Evolutionary conservation across 371 early-diverging fungal genomes (phyloP), one percentile per base, ranked within the genome.

Genomic region (Mucor lusitanicus): DNA sequence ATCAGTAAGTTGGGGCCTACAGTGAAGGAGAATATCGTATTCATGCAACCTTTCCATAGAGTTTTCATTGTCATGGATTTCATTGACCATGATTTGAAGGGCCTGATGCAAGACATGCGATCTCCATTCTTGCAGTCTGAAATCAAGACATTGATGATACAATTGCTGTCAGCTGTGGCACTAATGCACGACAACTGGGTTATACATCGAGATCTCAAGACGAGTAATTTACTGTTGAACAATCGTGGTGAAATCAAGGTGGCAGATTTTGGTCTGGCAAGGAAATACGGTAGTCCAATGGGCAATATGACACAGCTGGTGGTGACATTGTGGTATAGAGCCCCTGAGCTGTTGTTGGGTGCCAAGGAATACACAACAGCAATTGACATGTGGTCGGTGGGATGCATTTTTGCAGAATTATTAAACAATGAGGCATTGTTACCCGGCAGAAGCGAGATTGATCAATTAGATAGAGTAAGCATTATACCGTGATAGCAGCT

Each of bases 311-410:
- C 94, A 1, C 91, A 89, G 25, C 79, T 94, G 0, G 98, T 99
- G 0, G 95, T 97, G 5, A 98, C 99, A 6, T 76, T 97, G 65
- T 96, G 95, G 95, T 94, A 96, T 72, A 92, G 99, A 76, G 92
- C 99, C 0, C 99, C 99, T 3, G 99, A 99, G 72, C 79, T 99
- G 6, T 75, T 99, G n/a, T 76, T 97, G 11, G 99, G 99, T 13
- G 86, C 85, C 4, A 94, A 90, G 62, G 87, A 92, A 64, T 99
- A 99, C 79, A 87, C 94, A 1, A 94, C 94, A 0, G 94, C 97
- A 0, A 86, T 99, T 25, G 99, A 99, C 73, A 95, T 99, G 81
- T 99, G 99, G 99, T 94, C 95, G 6, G 88, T 96, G 32, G 97
- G 97, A 1, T 95, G 98, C 67, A 95, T 98, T 50, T 92, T 97